Conservation (phyloP, 805 yeast species). For the Metschnikowia dekortorum region DNA sequence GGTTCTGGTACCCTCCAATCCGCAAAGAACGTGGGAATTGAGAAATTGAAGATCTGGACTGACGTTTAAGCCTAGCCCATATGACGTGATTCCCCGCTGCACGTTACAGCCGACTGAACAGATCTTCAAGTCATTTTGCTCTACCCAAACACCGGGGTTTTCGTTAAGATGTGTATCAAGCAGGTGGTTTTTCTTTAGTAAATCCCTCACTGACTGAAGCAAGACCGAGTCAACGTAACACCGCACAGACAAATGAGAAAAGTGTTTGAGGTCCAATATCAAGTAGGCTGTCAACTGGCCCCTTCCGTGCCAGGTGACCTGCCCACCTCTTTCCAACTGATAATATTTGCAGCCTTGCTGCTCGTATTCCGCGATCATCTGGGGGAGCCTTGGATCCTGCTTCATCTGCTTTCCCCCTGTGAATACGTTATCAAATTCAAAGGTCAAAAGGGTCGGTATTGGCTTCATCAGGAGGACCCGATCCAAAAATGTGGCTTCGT, state of each 20-base stretch:
- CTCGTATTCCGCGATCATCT: slow-evolving; percentile 24
- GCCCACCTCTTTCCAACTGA: slow-evolving; percentile 91
- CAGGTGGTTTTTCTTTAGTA: slow-evolving; percentile 36
- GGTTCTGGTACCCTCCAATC: slow-evolving; percentile 54
- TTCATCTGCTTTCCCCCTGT: slow-evolving; percentile 89
- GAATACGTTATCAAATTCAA: slow-evolving; percentile 81
- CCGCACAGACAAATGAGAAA: slow-evolving; percentile 51
- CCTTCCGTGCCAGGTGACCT: slow-evolving; percentile 93
- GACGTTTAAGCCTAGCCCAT: slow-evolving; percentile 84
- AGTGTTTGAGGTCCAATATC: slow-evolving; percentile 57
- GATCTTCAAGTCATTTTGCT: slow-evolving; percentile 50
- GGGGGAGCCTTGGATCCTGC: slow-evolving; percentile 38
- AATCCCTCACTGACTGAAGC: slow-evolving; percentile 51
- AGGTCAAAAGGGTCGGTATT: slow-evolving; percentile 67
- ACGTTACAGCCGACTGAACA: slow-evolving; percentile 90
- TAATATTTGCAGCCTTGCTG: slow-evolving; percentile 53
- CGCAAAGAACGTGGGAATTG: slow-evolving; percentile 79
- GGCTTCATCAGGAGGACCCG: slow-evolving; percentile 46
- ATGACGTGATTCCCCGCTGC: slow-evolving; percentile 78
- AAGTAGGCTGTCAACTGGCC: slow-evolving; percentile 91
- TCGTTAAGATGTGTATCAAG: slow-evolving; percentile 51
- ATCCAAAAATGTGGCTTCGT: slow-evolving; percentile 43
- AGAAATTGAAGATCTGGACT: slow-evolving; percentile 67
- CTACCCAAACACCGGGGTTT: slow-evolving; percentile 88
- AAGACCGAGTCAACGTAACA: slow-evolving; percentile 62